Conservation (phyloP, 768 basidiomycete species). For the Pulveroboletus sp. region DNA sequence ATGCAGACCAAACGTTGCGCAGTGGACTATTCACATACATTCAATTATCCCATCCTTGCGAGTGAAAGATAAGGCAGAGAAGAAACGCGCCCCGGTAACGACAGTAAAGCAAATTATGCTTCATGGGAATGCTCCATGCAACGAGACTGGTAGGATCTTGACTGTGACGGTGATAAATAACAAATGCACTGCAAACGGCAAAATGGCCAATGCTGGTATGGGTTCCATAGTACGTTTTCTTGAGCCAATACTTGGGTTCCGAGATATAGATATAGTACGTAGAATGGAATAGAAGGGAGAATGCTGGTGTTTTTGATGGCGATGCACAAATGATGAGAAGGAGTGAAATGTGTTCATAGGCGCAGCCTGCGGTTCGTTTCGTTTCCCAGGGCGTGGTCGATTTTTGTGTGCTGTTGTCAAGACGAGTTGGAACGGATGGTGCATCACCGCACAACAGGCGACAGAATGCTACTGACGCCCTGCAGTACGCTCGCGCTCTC, state of each 20-base stretch:
- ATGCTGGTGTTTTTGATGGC: slow-evolving; percentile 27
- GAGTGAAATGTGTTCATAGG: slow-evolving; percentile 18
- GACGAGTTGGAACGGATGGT: background rate
- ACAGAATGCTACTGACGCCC: slow-evolving; percentile 22
- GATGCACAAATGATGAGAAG: slow-evolving; percentile 16
- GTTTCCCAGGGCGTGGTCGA: slow-evolving; percentile 5
- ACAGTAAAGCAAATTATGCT: slow-evolving; percentile 19
- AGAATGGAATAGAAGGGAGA: slow-evolving; percentile 26
- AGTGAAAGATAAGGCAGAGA: slow-evolving; percentile 1
- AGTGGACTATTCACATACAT: background rate
- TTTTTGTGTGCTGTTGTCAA: slow-evolving; percentile 13
- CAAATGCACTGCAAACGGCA: slow-evolving; percentile 30
- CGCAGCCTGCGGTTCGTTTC: slow-evolving; percentile 21
- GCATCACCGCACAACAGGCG: slow-evolving; percentile 1
- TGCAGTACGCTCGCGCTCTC: slow-evolving; percentile 37
- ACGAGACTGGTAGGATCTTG: slow-evolving; percentile 19
- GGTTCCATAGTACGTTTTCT: slow-evolving; percentile 30
- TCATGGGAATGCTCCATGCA: slow-evolving; percentile 26
- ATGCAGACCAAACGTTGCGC: slow-evolving; percentile 10
- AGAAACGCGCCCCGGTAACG: slow-evolving; percentile 12
- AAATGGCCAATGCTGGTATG: slow-evolving; percentile 29
- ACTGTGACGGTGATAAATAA: slow-evolving; percentile 31
- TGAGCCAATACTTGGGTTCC: slow-evolving; percentile 25
- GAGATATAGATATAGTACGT: slow-evolving; percentile 37
- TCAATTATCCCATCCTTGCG: slow-evolving; percentile 16